Evolutionary conservation across 495 filamentous ascomycete species (phyloP), one percentile per base, ranked within the genome.

Genomic region (Penicillium maclennaniae): DNA sequence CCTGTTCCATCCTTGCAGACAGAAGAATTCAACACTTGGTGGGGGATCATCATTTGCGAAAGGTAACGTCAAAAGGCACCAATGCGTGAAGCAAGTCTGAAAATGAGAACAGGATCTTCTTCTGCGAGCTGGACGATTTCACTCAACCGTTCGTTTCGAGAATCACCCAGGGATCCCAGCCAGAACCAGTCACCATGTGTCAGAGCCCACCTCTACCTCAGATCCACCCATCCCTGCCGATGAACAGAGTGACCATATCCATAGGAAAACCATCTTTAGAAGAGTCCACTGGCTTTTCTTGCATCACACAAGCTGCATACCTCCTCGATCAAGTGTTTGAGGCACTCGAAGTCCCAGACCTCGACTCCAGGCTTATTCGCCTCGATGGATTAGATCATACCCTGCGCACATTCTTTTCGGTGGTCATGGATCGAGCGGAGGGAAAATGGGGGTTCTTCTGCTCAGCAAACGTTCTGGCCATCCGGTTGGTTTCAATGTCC

Each of bases 11-110:
- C 8, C 8, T 40, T n/a, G 38, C 7, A 40, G 8, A 43, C 55
- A 56, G 66, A 70, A 43, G 65, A 67, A 27, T 36, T 31, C 0
- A 69, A 71, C 58, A 69, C 68, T 6, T 73, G 64, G 68, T 71
- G 66, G 66, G 66, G 61, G 15, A 54, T 70, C 7, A 15, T 38
- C 8, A 44, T 44, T 4, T 43, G 16, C 16, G 52, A 55, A n/a
- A 7, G 52, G 52, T 55, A 31, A 8, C 2, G 23, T 23, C 23
- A 23, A 23, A 2, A 23, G 23, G 5, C 23, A 23, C 5, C 23
- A 23, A 23, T 23, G 23, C 23, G 5, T 23, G 23, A 23, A 23
- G 23, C 23, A 23, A 23, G 23, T 2, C 23, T 23, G 23, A 23
- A 2, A 23, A 23, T 23, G 5, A 23, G 5, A 23, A 23, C 23